Conservation (phyloP, 345 rosid species). For the Bruguiera gymnorhiza region DNA sequence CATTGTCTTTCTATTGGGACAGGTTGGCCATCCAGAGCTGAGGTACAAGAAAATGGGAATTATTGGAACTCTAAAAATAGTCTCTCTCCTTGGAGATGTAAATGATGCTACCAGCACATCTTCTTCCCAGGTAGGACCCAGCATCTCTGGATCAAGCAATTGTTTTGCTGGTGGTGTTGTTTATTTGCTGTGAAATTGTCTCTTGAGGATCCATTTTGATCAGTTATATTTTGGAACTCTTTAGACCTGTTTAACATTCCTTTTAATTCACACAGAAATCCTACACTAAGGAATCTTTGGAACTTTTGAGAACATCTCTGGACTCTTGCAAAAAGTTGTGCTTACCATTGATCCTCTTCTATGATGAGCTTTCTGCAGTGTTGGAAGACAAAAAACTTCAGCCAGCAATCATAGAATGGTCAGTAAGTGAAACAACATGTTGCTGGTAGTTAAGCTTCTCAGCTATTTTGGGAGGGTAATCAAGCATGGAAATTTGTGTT, state of each 20-base stretch:
- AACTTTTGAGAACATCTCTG: constrained; percentile 61
- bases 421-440: constrained; percentile 18
- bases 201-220: neutral
- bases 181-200: neutral
- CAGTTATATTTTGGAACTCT: neutral
- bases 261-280: constrained; percentile 44
- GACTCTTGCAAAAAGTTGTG: constrained; percentile 63
- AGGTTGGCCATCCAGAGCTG: constrained; percentile 73
- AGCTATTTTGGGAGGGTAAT: constrained; percentile 13
- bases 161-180: neutral
- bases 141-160: neutral
- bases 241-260: constrained; percentile 11
- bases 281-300: constrained; percentile 66
- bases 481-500: neutral
- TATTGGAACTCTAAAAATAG: constrained; percentile 68
- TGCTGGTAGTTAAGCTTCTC: constrained; percentile 16
- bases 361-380: constrained; percentile 63
- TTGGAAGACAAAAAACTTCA: constrained; percentile 54
- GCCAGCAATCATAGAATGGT: constrained; percentile 77
- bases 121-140: constrained; percentile 45
- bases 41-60: constrained; percentile 86
- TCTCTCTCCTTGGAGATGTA: constrained; percentile 59
- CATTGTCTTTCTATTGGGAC: constrained; percentile 13
- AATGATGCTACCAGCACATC: constrained; percentile 35
- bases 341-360: constrained; percentile 57